Conservation (phyloP, 306 rosid genomes). For the Quercus ilex region DNA sequence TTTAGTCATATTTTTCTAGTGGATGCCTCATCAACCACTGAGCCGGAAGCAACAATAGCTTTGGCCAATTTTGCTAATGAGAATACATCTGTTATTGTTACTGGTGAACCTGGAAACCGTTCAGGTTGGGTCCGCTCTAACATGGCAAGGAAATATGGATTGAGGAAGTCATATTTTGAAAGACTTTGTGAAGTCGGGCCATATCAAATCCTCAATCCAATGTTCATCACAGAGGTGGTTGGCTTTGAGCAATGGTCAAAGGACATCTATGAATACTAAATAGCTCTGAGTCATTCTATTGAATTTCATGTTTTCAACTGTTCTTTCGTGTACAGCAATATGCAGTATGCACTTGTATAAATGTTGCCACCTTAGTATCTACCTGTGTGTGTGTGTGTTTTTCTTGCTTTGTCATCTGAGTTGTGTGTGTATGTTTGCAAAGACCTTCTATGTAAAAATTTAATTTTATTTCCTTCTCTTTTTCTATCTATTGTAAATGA, state of each 20-base stretch:
- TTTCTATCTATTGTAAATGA: not conserved
- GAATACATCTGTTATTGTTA: slow-evolving; percentile 29
- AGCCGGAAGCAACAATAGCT: slow-evolving; percentile 29
- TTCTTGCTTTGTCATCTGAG: not conserved
- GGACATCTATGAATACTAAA: no score
- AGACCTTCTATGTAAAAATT: not conserved
- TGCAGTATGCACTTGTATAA: no score
- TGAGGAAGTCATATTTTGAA: slow-evolving; percentile 24
- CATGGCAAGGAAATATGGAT: slow-evolving; percentile 23
- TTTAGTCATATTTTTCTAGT: slow-evolving; percentile 37
- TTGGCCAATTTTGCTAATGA: slow-evolving; percentile 24
- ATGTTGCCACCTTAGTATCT: not conserved
- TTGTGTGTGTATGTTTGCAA: not conserved
- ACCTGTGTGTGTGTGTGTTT: not conserved
- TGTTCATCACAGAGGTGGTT: not conserved
- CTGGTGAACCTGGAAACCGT: slow-evolving; percentile 5
- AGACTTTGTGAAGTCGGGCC: slow-evolving; percentile 16
- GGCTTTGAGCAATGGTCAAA: no score
- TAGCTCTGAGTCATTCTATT: no score
- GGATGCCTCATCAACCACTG: slow-evolving; percentile 35
- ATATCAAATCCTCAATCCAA: slow-evolving; percentile 3
- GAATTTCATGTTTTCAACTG: no score
- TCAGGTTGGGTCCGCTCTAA: slow-evolving; percentile 18
- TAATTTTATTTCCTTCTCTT: not conserved
- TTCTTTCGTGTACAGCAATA: no score